These are phyloP conservation scores for Citrus hindsii DNA, from an alignment of 345 rosid genomes.

Conservation along the genomic window DNA sequence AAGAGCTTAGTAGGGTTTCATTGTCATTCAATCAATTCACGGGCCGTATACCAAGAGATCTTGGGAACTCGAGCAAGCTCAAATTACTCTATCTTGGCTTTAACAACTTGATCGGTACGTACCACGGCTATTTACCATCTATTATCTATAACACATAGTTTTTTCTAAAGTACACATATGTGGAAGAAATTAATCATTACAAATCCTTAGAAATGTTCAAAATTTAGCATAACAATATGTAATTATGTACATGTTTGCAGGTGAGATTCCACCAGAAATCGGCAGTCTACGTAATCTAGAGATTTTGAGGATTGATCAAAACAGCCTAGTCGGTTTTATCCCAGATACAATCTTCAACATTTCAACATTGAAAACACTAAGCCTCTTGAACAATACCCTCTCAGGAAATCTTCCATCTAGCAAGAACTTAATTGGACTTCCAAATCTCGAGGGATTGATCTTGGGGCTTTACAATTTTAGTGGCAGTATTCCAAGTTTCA, in stretches of 20 bases:
- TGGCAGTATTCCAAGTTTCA: not conserved
- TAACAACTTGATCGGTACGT: slow-evolving; percentile 14
- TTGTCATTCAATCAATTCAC: not conserved
- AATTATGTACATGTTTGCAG: not conserved
- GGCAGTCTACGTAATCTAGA: not conserved
- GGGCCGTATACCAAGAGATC: slow-evolving; percentile 12
- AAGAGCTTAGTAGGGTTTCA: not conserved
- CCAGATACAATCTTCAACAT: not conserved
- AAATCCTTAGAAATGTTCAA: no score
- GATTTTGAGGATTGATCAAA: not conserved
- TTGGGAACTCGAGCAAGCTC: slow-evolving; percentile 15
- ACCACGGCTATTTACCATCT: not conserved
- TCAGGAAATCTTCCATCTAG: not conserved
- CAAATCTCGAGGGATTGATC: not conserved
- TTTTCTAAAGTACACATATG: no score
- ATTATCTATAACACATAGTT: no score
- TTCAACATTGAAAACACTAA: not conserved
- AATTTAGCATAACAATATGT: no score
- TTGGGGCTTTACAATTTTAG: not conserved
- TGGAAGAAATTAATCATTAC: no score
- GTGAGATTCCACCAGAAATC: slow-evolving; percentile 19
- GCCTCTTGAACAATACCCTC: not conserved
- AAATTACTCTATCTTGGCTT: not conserved
- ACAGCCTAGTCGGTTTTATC: not conserved
- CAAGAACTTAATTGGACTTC: not conserved